These are phyloP conservation scores for Huiozyma naganishii DNA, from an alignment of 805 yeast genomes.

Conservation along the genomic window DNA sequence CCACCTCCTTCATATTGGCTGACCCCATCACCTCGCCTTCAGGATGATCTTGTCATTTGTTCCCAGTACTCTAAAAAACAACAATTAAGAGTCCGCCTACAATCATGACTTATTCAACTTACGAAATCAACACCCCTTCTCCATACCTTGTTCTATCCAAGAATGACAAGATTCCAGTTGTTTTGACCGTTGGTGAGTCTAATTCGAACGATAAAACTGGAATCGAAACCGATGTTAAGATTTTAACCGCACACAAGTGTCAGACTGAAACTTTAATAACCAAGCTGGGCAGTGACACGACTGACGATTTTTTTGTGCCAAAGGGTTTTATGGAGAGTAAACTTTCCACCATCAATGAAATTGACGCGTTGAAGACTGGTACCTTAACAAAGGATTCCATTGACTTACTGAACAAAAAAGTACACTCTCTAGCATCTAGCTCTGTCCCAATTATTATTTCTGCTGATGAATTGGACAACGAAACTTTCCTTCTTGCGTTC, in stretches of 20 bases:
- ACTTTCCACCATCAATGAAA: slow-evolving; percentile 47
- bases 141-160: slow-evolving; percentile 13
- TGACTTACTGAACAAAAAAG: slow-evolving; percentile 31
- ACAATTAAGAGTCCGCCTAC: too few species aligned
- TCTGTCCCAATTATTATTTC: background rate
- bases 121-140: slow-evolving; percentile 13
- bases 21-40: too few species aligned
- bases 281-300: slow-evolving; percentile 67
- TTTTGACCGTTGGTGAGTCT: slow-evolving; percentile 25
- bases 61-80: too few species aligned
- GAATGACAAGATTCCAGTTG: slow-evolving; percentile 27
- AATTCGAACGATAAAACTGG: slow-evolving; percentile 70
- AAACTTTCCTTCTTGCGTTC: background rate
- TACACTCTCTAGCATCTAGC: slow-evolving; percentile 13
- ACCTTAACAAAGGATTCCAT: slow-evolving; percentile 53
- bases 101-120: background rate
- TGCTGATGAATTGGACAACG: background rate
- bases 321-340: slow-evolving; percentile 34
- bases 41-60: too few species aligned
- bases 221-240: slow-evolving; percentile 74
- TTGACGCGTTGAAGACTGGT: slow-evolving; percentile 69
- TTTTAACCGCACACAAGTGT: slow-evolving; percentile 60
- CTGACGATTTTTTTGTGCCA: slow-evolving; percentile 33
- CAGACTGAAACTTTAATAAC: slow-evolving; percentile 66
- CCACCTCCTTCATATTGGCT: too few species aligned